These are phyloP conservation scores for Coccomyxa sp. DNA, from an alignment of 139 green algal species.

Conservation along the genomic window DNA sequence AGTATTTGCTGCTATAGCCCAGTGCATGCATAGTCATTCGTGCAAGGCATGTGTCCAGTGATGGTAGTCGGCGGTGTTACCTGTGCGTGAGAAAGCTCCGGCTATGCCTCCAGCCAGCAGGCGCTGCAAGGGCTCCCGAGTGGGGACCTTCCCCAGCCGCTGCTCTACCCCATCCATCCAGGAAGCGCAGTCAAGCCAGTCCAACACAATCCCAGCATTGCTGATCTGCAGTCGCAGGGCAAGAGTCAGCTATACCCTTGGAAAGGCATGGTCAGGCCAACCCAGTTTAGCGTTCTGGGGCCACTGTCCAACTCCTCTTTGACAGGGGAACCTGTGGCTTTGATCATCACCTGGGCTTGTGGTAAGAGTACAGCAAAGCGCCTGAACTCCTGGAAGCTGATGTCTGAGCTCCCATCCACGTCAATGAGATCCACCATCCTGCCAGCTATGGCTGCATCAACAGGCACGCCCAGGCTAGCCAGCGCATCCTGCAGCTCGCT, in stretches of 20 bases:
- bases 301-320: not conserved
- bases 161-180: not conserved
- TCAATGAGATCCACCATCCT: conserved; percentile 34
- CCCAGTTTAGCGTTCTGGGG: too few relatives aligned
- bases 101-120: conserved; percentile 35
- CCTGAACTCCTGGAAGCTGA: conserved; percentile 25
- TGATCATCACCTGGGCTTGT: not conserved
- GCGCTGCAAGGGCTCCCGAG: not conserved
- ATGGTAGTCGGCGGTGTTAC: too few relatives aligned
- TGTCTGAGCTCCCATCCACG: conserved; percentile 2
- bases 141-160: not conserved
- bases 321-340: not conserved
- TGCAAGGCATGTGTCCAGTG: too few relatives aligned
- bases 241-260: too few relatives aligned
- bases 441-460: conserved; percentile 1
- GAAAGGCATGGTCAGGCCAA: not conserved
- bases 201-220: not conserved
- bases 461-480: not conserved
- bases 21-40: too few relatives aligned
- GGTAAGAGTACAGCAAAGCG: conserved; percentile 26
- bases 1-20: too few relatives aligned
- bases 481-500: not conserved
- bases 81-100: conserved; percentile 27
- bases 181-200: not conserved
- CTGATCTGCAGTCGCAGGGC: not conserved